phyloP scores from a whole-genome alignment of 371 early-diverging fungal species.

The Mucor indicus region DNA sequence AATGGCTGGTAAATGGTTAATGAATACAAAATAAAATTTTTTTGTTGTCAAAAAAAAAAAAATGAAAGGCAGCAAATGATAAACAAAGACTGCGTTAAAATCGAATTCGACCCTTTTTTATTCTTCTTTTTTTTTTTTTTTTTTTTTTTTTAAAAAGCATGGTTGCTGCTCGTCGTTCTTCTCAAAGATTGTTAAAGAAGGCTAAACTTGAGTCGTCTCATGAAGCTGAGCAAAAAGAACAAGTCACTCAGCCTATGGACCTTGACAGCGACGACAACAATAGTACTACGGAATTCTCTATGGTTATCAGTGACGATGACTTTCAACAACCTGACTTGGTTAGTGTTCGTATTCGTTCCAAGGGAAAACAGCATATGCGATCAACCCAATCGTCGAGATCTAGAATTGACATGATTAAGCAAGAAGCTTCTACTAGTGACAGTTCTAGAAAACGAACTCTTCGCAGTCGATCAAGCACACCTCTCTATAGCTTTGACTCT shows the following conservation, averaged over 20 bases:
- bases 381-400: too few species aligned
- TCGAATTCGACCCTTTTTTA: neutral
- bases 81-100: neutral
- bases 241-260: neutral
- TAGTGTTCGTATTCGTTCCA: too few species aligned
- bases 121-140: neutral
- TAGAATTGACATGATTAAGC: too few species aligned
- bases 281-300: too few species aligned
- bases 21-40: neutral
- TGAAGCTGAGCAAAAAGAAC: neutral
- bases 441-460: too few species aligned
- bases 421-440: too few species aligned
- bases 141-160: neutral
- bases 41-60: neutral
- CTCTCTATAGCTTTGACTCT: too few species aligned
- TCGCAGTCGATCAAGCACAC: too few species aligned
- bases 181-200: neutral
- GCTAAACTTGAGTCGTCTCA: neutral
- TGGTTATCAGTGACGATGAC: too few species aligned
- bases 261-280: too few species aligned
- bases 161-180: neutral
- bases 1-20: conserved; percentile 36
- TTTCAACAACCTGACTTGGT: too few species aligned
- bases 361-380: too few species aligned
- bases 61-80: neutral